Evolutionary conservation across 108 stramenopile genomes (phyloP), one percentile per base, ranked within the genome.

Genomic region (Skeletonema marinoi): DNA sequence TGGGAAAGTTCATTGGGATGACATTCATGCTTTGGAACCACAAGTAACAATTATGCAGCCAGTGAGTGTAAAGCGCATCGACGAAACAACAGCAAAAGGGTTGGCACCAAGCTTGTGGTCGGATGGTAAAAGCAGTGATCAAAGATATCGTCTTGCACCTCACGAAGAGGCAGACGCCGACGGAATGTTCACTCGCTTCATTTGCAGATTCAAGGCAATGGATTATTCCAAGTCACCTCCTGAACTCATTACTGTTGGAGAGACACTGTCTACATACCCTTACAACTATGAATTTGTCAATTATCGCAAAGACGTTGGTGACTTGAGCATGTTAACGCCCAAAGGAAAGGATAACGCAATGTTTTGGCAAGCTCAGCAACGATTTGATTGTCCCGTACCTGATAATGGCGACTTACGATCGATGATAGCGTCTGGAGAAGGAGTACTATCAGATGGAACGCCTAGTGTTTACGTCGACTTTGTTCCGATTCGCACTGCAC

Each of bases 401-500:
- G 58, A 72, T 4, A 29, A 30, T n/a, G 80, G 74, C 17, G 70
- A 81, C 48, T 61, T 81, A 56, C 61, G 70, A 70, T 75, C 80
- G 12, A 46, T 65, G 39, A 81, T 81, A 60, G 80, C 80, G 41
- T 68, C 48, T 5, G 60, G 66, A 32, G 65, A 32, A 32, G 54
- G 36, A n/a, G 29, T 83, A 21, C 25, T 21, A 5, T 32, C 30
- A 7, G 42, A 68, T 33, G 42, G 66, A 8, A 74, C 70, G 7
- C 71, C 80, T 31, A 75, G 78, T 14, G 19, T 88, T 3, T 89
- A 84, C 41, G 8, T 89, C 42, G 88, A 89, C 59, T 65, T 92
- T 58, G 77, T 88, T 56, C 90, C 90, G 3, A 82, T 91, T 70
- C 88, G 90, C 32, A 88, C 88, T 14, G 83, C 82, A 11, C 77